A percentile compares a stretch with the other conserved stretches of the same genome.
phyloP scores from a whole-genome alignment of 805 yeast species.

The Saccharomycopsis capsularis region DNA sequence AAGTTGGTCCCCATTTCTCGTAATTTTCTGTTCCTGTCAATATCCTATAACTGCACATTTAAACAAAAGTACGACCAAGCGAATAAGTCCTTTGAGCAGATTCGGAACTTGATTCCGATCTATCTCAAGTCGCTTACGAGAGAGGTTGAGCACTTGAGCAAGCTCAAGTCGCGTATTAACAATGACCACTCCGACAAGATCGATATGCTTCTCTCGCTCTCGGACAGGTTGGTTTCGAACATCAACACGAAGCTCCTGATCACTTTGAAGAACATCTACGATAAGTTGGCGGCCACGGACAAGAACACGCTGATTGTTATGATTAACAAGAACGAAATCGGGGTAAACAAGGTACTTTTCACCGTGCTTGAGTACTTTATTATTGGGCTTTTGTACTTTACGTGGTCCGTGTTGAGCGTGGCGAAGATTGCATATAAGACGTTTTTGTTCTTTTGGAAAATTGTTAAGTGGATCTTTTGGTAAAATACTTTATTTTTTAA shows the following conservation, averaged over 20 bases:
- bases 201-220: conserved; percentile 14
- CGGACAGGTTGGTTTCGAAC: conserved; percentile 17
- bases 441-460: neutral
- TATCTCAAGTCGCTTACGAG: conserved; percentile 15
- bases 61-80: neutral
- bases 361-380: conserved; percentile 15
- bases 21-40: no score
- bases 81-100: conserved; percentile 1
- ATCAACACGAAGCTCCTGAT: conserved; percentile 17
- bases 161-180: conserved; percentile 12
- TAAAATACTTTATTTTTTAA: no score
- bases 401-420: conserved; percentile 17
- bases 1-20: no score
- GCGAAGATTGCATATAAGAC: conserved; percentile 3
- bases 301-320: neutral
- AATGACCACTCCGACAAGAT: conserved; percentile 15
- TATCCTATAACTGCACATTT: no score
- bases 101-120: conserved; percentile 17
- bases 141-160: conserved; percentile 11
- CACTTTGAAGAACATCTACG: conserved; percentile 15
- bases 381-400: conserved; percentile 11
- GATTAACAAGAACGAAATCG: conserved; percentile 3
- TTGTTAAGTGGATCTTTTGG: conserved; percentile 26
- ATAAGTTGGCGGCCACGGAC: conserved; percentile 5
- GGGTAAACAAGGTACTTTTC: conserved; percentile 4